A percentile compares a stretch with the other conserved stretches of the same genome.
Conservation (phyloP, 140 eudicot genomes). For the Senecio squalidus region DNA sequence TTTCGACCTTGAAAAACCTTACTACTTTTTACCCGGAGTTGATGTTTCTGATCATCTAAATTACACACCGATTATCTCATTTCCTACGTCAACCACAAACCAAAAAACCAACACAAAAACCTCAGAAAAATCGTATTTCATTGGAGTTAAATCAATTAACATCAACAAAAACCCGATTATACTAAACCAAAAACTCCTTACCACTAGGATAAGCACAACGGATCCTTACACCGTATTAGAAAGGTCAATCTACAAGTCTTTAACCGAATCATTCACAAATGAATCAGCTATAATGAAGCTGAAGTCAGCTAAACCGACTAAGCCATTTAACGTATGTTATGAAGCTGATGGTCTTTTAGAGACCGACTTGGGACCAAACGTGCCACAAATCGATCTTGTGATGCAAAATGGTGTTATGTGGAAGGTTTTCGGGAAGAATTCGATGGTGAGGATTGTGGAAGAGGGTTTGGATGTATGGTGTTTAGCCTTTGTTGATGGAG, state of each 20-base stretch:
- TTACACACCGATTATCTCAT: constrained; percentile 50
- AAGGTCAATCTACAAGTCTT: constrained; percentile 22
- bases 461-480: constrained; percentile 56
- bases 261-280: constrained; percentile 31
- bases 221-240: constrained; percentile 44
- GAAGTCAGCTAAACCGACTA: constrained; percentile 32
- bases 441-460: constrained; percentile 61
- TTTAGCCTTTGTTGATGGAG: constrained; percentile 51
- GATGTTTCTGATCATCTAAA: constrained; percentile 41
- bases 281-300: constrained; percentile 48
- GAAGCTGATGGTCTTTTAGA: constrained; percentile 26
- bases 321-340: constrained; percentile 51
- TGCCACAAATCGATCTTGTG: constrained; percentile 41
- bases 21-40: constrained; percentile 42
- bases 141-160: constrained; percentile 39
- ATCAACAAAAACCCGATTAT: constrained; percentile 35
- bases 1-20: constrained; percentile 41
- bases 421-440: constrained; percentile 52
- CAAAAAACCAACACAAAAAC: constrained; percentile 1
- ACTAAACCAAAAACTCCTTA: constrained; percentile 13
- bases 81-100: constrained; percentile 1
- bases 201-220: constrained; percentile 43
- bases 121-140: constrained; percentile 34
- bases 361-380: constrained; percentile 44
- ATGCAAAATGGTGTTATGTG: constrained; percentile 42